phyloP scores from a whole-genome alignment of 2,329 filamentous ascomycete genomes.

The Talaromyces verruculosus region DNA sequence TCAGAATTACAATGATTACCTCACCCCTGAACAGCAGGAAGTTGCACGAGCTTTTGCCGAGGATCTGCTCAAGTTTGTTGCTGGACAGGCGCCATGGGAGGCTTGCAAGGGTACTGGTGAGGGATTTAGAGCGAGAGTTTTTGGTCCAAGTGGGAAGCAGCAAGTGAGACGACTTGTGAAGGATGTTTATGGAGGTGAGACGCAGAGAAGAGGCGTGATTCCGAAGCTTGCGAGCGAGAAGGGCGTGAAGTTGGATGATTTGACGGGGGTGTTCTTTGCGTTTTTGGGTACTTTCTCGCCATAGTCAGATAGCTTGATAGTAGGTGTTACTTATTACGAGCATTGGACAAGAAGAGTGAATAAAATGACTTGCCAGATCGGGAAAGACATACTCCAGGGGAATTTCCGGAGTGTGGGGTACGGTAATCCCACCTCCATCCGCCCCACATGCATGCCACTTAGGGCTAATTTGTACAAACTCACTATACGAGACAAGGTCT shows the following conservation, averaged over 20 bases:
- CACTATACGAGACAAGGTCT: background rate
- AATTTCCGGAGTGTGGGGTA: conserved; percentile 3
- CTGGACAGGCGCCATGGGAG: conserved; percentile 38
- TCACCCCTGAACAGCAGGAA: conserved; percentile 34
- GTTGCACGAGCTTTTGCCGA: conserved; percentile 38
- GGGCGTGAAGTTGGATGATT: conserved; percentile 28
- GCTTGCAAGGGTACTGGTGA: conserved; percentile 24
- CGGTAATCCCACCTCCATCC: background rate
- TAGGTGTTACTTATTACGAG: too few relatives aligned
- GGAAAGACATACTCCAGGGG: background rate
- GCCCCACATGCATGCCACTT: background rate
- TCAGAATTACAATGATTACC: conserved; percentile 47
- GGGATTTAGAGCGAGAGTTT: conserved; percentile 30
- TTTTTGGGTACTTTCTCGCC: conserved; percentile 8
- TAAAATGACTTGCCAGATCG: background rate
- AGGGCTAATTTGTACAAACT: background rate
- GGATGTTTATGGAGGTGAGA: conserved; percentile 28
- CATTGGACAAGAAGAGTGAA: background rate
- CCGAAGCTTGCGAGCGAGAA: conserved; percentile 26
- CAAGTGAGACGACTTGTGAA: conserved; percentile 17
- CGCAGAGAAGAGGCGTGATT: conserved; percentile 27
- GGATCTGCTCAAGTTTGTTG: conserved; percentile 43
- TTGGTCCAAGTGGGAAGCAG: conserved; percentile 28
- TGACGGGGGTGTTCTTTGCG: conserved; percentile 24
- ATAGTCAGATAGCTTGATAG: background rate